phyloP scores from a whole-genome alignment of 306 rosid species.

The Fragaria nilgerrensis region DNA sequence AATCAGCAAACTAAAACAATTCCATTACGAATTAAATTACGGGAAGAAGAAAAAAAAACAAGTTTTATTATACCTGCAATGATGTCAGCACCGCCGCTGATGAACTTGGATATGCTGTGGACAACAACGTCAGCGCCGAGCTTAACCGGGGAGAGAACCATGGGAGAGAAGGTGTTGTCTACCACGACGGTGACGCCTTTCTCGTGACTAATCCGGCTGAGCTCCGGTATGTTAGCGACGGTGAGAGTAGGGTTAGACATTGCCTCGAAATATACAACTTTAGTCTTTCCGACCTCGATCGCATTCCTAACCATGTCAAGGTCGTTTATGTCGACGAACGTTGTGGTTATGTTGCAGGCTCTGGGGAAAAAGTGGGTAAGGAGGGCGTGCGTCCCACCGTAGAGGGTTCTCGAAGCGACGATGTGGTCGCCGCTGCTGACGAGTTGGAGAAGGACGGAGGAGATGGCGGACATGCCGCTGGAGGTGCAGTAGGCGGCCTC shows the following conservation, averaged over 20 bases:
- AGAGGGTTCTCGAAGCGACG: slow-evolving; percentile 58
- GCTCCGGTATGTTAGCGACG: slow-evolving; percentile 76
- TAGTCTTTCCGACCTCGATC: slow-evolving; percentile 62
- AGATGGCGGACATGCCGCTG: slow-evolving; percentile 88
- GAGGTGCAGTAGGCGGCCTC: slow-evolving; percentile 97
- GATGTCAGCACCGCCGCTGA: slow-evolving; percentile 96
- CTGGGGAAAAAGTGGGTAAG: slow-evolving; percentile 63
- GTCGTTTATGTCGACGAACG: slow-evolving; percentile 62
- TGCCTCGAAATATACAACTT: slow-evolving; percentile 67
- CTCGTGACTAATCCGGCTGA: slow-evolving; percentile 52
- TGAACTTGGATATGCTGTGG: slow-evolving; percentile 87
- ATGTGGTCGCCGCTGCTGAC: slow-evolving; percentile 63
- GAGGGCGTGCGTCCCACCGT: slow-evolving; percentile 96
- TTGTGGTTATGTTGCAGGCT: slow-evolving; percentile 52
- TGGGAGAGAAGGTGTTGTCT: slow-evolving; percentile 88
- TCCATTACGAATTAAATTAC: background rate
- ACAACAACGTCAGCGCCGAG: slow-evolving; percentile 93
- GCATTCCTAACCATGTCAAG: slow-evolving; percentile 49
- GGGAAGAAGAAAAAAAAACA: background rate
- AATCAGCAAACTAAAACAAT: background rate
- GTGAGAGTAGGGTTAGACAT: slow-evolving; percentile 69
- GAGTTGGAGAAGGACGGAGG: slow-evolving; percentile 60
- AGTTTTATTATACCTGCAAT: slow-evolving; percentile 64
- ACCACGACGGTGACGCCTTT: slow-evolving; percentile 82
- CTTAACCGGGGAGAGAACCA: slow-evolving; percentile 74